These are phyloP conservation scores for Thuja plicata DNA, from an alignment of 83 land plant genomes.

Conservation along the genomic window DNA sequence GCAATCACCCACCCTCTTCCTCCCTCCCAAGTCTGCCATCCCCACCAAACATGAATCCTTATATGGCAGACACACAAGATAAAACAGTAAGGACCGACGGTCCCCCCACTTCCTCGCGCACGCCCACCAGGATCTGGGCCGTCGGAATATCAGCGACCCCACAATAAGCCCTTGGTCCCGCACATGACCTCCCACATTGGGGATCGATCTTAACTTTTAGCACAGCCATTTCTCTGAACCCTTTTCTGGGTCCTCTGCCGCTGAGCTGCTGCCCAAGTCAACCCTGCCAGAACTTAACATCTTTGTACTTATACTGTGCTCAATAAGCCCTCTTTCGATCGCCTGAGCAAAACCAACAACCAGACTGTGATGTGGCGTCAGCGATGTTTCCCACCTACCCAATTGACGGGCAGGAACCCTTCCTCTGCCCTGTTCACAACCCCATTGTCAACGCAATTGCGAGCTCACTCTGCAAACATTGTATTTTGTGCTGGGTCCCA, in stretches of 20 bases:
- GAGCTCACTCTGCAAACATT: background rate
- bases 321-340: background rate
- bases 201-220: background rate
- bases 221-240: background rate
- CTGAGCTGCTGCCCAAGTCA: background rate
- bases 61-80: background rate
- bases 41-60: background rate
- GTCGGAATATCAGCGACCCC: background rate
- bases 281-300: background rate
- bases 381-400: background rate
- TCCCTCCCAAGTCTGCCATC: background rate
- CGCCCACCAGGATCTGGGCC: background rate
- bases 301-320: background rate
- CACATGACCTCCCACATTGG: background rate
- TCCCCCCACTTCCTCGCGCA: constrained; percentile 13
- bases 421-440: too few relatives aligned
- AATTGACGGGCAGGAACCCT: background rate
- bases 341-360: background rate
- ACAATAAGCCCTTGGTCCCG: background rate
- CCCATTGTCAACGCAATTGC: background rate
- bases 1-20: background rate
- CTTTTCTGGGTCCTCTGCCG: background rate
- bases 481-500: background rate
- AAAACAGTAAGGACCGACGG: background rate
- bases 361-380: background rate